Base-by-base conservation (phyloP, 192 early-diverging fungal genomes). In the Globomyces pollinis-pini region DNA sequence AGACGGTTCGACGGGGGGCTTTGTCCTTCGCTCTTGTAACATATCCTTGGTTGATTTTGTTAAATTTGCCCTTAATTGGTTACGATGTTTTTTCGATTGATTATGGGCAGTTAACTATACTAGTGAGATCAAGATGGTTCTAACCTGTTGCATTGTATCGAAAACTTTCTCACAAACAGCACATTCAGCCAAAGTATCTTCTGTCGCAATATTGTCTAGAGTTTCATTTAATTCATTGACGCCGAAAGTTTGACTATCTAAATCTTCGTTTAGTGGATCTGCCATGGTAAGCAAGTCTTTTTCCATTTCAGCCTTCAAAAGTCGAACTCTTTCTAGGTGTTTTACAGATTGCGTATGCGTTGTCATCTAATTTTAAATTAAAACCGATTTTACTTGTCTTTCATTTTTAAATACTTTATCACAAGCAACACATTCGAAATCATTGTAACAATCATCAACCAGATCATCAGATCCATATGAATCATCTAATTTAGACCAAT, bases 281-380 rank as follows among this genome's bases (percentile, higher is more conserved):
- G 6, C 35, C 35, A 36, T 9, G 6, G 35, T 29, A 12, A 49
- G 68, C 31, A 67, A 67, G 3, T 68, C 68, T 29, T 54, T 54
- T 21, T 69, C 34, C 80, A 97, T 86, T 62, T 94, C 76, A 38
- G 82, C 66, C 30, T 84, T 71, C 13, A 96, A 70, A n/a, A 77
- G 68, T 45, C 86, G 79, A 2, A 89, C 89, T 28, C 80, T 84
- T 64, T 89, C 84, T 8, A 84, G 62, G 64, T 99, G 96, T 58
- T 88, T 88, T 64, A 89, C 91, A 38, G 89, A 90, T 60, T 79
- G 61, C 56, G 91, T 88, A 62, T 99, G 96, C 60, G 88, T 95
- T 29, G 71, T 72, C 75, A 78, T 86, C 74, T 94, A 84, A 6
- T 43, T 15, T 39, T 35, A 8, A 12, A 15, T 26, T 28, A 20